A percentile compares a stretch with the other conserved stretches of the same genome.
Conservation (phyloP, 495 filamentous ascomycete species). For the Physcia stellaris region DNA sequence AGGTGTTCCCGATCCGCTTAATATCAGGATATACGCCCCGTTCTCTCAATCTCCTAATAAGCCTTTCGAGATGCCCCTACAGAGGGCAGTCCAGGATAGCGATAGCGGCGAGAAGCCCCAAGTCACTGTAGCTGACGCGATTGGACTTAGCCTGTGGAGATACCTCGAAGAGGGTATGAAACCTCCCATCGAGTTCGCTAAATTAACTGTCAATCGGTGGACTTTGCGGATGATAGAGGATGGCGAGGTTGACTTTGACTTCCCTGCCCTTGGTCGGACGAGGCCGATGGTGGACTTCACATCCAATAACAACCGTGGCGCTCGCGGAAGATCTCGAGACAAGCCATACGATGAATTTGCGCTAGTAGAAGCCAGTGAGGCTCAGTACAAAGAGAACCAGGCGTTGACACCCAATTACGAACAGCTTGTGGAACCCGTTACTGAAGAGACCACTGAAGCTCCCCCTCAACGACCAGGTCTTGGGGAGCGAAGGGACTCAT, state of each 20-base stretch:
- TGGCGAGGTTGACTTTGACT: slow-evolving; percentile 91
- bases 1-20: slow-evolving; percentile 68
- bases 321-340: slow-evolving; percentile 56
- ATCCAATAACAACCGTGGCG: slow-evolving; percentile 70
- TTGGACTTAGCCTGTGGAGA: slow-evolving; percentile 76
- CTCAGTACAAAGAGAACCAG: slow-evolving; percentile 68
- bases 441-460: slow-evolving; percentile 21
- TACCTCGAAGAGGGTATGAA: slow-evolving; percentile 71
- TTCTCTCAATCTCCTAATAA: slow-evolving; percentile 59
- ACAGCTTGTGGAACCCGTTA: slow-evolving; percentile 37
- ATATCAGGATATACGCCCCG: slow-evolving; percentile 75
- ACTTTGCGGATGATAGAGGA: slow-evolving; percentile 89
- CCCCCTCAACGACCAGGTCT: slow-evolving; percentile 11
- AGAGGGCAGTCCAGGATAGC: slow-evolving; percentile 59
- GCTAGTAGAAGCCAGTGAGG: slow-evolving; percentile 64
- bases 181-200: slow-evolving; percentile 52
- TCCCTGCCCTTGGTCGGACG: slow-evolving; percentile 70
- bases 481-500: slow-evolving; percentile 27
- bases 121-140: slow-evolving; percentile 78
- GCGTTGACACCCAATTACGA: slow-evolving; percentile 57
- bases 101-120: slow-evolving; percentile 43
- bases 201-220: slow-evolving; percentile 84
- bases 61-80: slow-evolving; percentile 65
- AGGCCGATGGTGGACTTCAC: slow-evolving; percentile 75
- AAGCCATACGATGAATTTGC: slow-evolving; percentile 91